phyloP scores from a whole-genome alignment of 2,329 filamentous ascomycete species.

The Dichotomopilus funicola region DNA sequence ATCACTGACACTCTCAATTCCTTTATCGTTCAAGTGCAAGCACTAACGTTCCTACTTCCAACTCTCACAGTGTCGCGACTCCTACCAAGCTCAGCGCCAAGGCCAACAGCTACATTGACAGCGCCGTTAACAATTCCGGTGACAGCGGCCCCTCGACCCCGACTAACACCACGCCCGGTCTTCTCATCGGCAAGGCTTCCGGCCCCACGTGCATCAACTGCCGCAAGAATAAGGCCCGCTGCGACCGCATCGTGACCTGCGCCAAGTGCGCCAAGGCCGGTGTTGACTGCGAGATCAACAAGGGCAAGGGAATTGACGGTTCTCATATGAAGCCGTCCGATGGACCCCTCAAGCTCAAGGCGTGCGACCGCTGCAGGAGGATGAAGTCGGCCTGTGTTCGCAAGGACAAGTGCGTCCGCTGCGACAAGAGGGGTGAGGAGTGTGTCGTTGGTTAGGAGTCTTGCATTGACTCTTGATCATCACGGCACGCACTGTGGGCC shows the following conservation, averaged over 20 bases:
- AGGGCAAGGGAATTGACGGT: background rate
- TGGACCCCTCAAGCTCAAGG: background rate
- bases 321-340: too few relatives aligned
- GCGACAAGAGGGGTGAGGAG: background rate
- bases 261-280: conserved; percentile 3
- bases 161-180: background rate
- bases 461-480: background rate
- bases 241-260: background rate
- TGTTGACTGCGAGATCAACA: background rate
- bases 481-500: background rate
- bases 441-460: background rate
- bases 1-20: too few relatives aligned
- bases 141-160: background rate
- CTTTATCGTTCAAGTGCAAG: too few relatives aligned
- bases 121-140: too few relatives aligned
- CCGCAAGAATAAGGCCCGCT: conserved; percentile 5
- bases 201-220: conserved; percentile 6
- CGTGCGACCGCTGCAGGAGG: conserved; percentile 7
- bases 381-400: conserved; percentile 5
- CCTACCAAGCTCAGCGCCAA: too few relatives aligned
- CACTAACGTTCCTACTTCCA: too few relatives aligned
- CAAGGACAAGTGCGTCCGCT: conserved; percentile 1
- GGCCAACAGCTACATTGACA: too few relatives aligned
- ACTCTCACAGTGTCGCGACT: too few relatives aligned
- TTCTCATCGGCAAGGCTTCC: background rate